Percentiles rank a stretch among this genome's conserved stretches.
Conservation (phyloP, 352 stramenopile species). For the Plasmopara muralis region DNA sequence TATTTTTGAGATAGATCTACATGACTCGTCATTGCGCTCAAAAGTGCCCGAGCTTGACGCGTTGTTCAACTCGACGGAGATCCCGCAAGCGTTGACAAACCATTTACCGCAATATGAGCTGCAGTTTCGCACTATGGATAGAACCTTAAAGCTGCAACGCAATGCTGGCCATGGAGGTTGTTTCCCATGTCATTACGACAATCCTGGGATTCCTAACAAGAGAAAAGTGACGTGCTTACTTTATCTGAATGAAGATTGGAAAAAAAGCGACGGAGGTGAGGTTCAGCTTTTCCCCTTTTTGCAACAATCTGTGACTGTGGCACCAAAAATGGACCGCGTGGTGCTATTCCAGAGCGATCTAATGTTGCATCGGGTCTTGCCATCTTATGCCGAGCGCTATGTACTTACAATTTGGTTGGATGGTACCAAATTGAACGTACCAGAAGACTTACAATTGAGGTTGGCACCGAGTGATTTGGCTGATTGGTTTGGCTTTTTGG, state of each 20-base stretch:
- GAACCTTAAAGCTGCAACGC: conserved; percentile 73
- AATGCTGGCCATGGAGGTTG: conserved; percentile 67
- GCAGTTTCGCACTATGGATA: conserved; percentile 46
- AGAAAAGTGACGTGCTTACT: conserved; percentile 73
- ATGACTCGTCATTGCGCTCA: conserved; percentile 44
- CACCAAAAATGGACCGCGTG: conserved; percentile 65
- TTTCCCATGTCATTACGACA: conserved; percentile 83
- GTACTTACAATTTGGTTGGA: conserved; percentile 70
- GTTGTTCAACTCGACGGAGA: conserved; percentile 52
- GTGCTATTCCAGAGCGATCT: conserved; percentile 66
- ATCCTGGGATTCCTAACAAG: conserved; percentile 68
- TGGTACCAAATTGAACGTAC: conserved; percentile 38
- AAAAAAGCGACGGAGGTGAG: conserved; percentile 56
- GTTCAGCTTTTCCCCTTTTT: conserved; percentile 76
- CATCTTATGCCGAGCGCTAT: conserved; percentile 43
- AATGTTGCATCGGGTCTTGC: conserved; percentile 67
- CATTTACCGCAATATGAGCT: conserved; percentile 53
- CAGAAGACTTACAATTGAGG: conserved; percentile 54
- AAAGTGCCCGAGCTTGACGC: conserved; percentile 60
- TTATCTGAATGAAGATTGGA: conserved; percentile 74
- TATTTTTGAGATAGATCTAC: conserved; percentile 79
- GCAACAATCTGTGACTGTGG: conserved; percentile 41
- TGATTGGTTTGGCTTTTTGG: conserved; percentile 59
- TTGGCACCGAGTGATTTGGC: conserved; percentile 53
- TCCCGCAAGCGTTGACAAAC: conserved; percentile 40